phyloP scores from a whole-genome alignment of 2,329 filamentous ascomycete species.

The Nigrograna mackinnonii region DNA sequence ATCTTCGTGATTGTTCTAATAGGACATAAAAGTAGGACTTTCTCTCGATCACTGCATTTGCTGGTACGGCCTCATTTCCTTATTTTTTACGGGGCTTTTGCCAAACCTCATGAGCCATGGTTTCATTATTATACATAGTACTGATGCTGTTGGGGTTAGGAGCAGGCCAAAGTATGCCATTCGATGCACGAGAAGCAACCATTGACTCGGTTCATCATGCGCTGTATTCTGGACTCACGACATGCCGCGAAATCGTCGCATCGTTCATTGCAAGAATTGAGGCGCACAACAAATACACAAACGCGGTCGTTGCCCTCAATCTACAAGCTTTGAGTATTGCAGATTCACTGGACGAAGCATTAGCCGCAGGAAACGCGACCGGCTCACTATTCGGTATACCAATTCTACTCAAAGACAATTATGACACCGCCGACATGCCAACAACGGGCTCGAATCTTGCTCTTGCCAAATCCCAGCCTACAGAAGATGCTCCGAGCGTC shows the following conservation, averaged over 20 bases:
- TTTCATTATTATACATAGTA: too few relatives aligned
- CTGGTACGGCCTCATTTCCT: background rate
- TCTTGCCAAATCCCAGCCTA: conserved; percentile 52
- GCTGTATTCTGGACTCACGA: conserved; percentile 56
- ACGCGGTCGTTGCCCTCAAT: conserved; percentile 61
- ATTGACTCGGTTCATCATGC: conserved; percentile 60
- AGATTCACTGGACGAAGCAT: conserved; percentile 51
- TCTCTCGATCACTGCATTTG: background rate
- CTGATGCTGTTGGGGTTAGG: conserved; percentile 5
- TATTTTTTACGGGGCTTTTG: background rate
- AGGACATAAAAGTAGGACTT: too few relatives aligned
- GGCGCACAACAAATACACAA: conserved; percentile 58
- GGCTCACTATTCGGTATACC: conserved; percentile 64
- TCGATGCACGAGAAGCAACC: conserved; percentile 62
- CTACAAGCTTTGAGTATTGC: conserved; percentile 53
- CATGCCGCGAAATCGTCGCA: conserved; percentile 59
- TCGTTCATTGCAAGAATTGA: conserved; percentile 62
- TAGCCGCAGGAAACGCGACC: conserved; percentile 53
- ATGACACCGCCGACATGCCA: conserved; percentile 57
- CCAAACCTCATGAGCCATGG: too few relatives aligned
- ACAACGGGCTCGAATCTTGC: conserved; percentile 61
- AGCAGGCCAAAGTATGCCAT: conserved; percentile 33
- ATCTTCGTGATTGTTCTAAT: too few relatives aligned
- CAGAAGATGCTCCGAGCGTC: conserved; percentile 56
- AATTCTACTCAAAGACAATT: conserved; percentile 67